Conservation (phyloP, 2,329 filamentous ascomycete genomes). For the Talaromyces atroroseus region DNA sequence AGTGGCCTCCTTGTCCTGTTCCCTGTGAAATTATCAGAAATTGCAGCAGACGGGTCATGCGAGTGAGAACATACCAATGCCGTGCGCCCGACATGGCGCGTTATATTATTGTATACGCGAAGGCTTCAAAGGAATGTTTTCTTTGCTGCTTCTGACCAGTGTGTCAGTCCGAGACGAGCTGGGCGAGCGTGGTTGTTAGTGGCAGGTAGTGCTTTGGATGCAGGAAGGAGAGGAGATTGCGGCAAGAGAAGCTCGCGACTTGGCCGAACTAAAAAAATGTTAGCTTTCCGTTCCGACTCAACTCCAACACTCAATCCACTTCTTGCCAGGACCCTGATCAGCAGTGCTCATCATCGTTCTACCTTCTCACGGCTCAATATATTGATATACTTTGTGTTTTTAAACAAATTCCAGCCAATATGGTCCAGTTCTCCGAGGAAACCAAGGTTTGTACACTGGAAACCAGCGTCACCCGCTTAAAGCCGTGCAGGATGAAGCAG, state of each 20-base stretch:
- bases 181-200: neutral
- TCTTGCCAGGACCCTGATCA: neutral
- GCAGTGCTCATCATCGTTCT: neutral
- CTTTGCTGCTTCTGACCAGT: neutral
- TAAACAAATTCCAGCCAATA: constrained; percentile 24
- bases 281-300: constrained; percentile 15
- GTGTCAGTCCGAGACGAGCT: neutral
- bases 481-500: neutral
- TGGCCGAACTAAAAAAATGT: constrained; percentile 11
- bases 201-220: neutral
- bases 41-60: constrained; percentile 14
- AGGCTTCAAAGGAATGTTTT: neutral
- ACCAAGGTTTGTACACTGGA: constrained; percentile 64
- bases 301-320: constrained; percentile 12
- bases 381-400: neutral
- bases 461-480: neutral
- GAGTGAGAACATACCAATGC: constrained; percentile 59
- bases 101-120: neutral
- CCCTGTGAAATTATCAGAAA: constrained; percentile 50
- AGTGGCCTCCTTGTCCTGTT: constrained; percentile 96
- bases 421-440: constrained; percentile 80
- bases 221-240: neutral
- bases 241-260: constrained; percentile 1
- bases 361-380: neutral
- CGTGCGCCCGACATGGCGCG: constrained; percentile 61